Conservation (phyloP, 352 stramenopile species). For the Nothophytophthora sp. region DNA sequence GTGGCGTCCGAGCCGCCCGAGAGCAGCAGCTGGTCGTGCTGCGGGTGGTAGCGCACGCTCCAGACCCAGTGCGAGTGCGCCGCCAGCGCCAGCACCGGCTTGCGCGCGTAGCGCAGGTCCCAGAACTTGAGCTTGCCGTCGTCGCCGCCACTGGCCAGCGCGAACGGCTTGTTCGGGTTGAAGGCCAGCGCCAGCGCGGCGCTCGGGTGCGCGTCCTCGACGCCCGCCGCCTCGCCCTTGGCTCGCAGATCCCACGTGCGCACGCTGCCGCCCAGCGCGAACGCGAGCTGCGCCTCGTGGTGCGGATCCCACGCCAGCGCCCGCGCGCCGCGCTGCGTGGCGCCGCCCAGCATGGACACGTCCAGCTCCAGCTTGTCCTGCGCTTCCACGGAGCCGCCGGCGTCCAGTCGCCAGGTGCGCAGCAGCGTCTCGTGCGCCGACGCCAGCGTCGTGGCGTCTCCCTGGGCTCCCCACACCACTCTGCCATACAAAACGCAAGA, state of each 20-base stretch:
- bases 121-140: slow-evolving; percentile 98
- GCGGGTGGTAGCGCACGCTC: slow-evolving; percentile 96
- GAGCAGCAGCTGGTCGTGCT: slow-evolving; percentile 98
- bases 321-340: slow-evolving; percentile 26
- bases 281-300: slow-evolving; percentile 61
- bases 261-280: slow-evolving; percentile 59
- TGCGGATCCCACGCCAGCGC: slow-evolving; percentile 86
- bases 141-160: slow-evolving; percentile 90
- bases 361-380: slow-evolving; percentile 55
- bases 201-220: slow-evolving; percentile 64
- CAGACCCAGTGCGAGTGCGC: slow-evolving; percentile 95
- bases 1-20: slow-evolving; percentile 92
- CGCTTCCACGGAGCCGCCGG: slow-evolving; percentile 25
- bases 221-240: slow-evolving; percentile 38
- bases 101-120: slow-evolving; percentile 89
- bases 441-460: slow-evolving; percentile 22
- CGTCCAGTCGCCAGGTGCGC: slow-evolving; percentile 55
- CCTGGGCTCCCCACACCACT: slow-evolving; percentile 41
- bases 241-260: slow-evolving; percentile 75
- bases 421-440: slow-evolving; percentile 50
- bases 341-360: slow-evolving; percentile 38
- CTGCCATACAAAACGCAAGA: slow-evolving; percentile 12
- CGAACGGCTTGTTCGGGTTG: slow-evolving; percentile 97
- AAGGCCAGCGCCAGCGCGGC: slow-evolving; percentile 93
- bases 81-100: slow-evolving; percentile 82